These are phyloP conservation scores for Aspergillus novoparasiticus DNA, from an alignment of 2,329 filamentous ascomycete species.

Conservation along the genomic window DNA sequence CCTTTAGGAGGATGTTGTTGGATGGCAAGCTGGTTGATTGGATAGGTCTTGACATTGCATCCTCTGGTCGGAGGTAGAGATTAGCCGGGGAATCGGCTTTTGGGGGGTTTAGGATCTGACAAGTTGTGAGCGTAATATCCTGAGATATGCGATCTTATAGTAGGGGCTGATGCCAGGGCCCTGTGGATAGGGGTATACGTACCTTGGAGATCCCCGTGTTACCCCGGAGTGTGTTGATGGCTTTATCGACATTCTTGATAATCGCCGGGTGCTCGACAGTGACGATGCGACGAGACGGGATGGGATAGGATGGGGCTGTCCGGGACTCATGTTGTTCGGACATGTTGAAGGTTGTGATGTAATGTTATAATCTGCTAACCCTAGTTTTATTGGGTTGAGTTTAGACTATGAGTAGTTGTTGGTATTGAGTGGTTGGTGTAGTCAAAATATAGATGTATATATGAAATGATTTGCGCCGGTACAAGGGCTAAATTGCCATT, in stretches of 20 bases:
- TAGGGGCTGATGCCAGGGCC: not conserved
- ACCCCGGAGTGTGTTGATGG: conserved; percentile 64
- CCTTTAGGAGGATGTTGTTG: conserved; percentile 82
- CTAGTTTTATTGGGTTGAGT: not conserved
- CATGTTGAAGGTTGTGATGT: conserved; percentile 19
- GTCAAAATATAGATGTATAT: not conserved
- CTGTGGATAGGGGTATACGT: conserved; percentile 5
- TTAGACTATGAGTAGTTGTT: not conserved
- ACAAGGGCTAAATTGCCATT: not conserved
- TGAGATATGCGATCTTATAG: not conserved
- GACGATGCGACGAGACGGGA: conserved; percentile 58
- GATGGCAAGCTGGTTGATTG: conserved; percentile 74
- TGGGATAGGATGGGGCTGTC: conserved; percentile 51
- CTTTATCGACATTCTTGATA: conserved; percentile 65
- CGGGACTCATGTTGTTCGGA: conserved; percentile 23
- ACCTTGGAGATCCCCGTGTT: conserved; percentile 57
- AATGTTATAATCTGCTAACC: not conserved
- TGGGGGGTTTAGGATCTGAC: conserved; percentile 49
- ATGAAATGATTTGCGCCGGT: not conserved
- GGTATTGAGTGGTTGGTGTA: not conserved
- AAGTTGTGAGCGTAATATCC: conserved; percentile 7
- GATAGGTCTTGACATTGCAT: conserved; percentile 76
- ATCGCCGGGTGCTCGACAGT: conserved; percentile 69
- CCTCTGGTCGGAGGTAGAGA: conserved; percentile 77
- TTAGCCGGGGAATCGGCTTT: conserved; percentile 58